These are phyloP conservation scores for Polytrichum commune DNA, from an alignment of 225 moss, liverwort and hornwort species.

Conservation along the genomic window DNA sequence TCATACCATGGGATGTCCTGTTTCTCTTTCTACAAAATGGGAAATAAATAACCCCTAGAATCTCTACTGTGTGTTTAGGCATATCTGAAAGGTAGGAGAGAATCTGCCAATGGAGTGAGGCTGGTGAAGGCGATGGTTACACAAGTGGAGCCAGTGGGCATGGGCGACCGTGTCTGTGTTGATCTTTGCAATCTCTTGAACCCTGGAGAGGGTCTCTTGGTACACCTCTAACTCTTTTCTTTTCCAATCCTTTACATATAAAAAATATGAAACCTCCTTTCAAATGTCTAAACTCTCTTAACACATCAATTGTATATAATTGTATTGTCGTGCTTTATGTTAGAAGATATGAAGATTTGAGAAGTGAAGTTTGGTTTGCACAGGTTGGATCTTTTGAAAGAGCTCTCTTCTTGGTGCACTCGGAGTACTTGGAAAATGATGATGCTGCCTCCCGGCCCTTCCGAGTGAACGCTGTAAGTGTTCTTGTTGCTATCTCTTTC, in stretches of 20 bases:
- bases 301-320: too few relatives aligned
- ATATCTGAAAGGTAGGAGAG: slow-evolving; percentile 51
- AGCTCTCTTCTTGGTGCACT: slow-evolving; percentile 93
- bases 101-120: slow-evolving; percentile 54
- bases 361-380: not conserved
- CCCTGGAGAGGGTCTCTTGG: slow-evolving; percentile 94
- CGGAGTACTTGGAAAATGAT: slow-evolving; percentile 73
- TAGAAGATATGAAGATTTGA: too few relatives aligned
- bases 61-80: slow-evolving; percentile 16
- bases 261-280: too few relatives aligned
- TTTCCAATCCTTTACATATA: not conserved
- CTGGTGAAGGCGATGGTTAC: slow-evolving; percentile 65
- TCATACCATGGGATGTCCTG: too few relatives aligned
- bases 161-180: slow-evolving; percentile 95
- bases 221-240: slow-evolving; percentile 13
- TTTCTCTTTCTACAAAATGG: not conserved
- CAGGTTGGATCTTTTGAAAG: slow-evolving; percentile 97
- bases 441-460: slow-evolving; percentile 81
- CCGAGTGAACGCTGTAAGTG: slow-evolving; percentile 87
- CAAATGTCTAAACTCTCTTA: too few relatives aligned
- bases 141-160: slow-evolving; percentile 73
- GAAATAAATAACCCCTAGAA: too few relatives aligned
- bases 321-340: too few relatives aligned
- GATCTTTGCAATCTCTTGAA: slow-evolving; percentile 87
- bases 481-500: not conserved